Evolutionary conservation across 1,139 yeast species (phyloP), one percentile per base, ranked within the genome.

Genomic region (Hemisphaericaspora subhashii): DNA sequence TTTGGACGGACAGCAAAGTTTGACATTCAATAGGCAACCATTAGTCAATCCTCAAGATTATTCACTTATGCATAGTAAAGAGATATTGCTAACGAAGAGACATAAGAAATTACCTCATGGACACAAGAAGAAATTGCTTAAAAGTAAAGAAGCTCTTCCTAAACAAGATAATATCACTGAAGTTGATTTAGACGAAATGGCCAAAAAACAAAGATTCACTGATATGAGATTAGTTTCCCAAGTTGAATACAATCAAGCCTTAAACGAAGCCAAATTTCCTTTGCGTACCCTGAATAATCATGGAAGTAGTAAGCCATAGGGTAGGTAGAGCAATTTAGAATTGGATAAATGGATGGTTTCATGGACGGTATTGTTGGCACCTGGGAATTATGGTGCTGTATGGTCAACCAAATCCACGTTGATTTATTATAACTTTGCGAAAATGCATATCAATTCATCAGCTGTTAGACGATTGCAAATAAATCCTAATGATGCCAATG

Each of bases 271-370:
- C 46, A 67, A 62, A 32, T n/a, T n/a, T n/a, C n/a, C n/a, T n/a
- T n/a, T n/a, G n/a, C n/a, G n/a, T n/a, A n/a, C n/a, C n/a, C n/a
- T n/a, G n/a, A n/a, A n/a, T n/a, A n/a, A n/a, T n/a, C n/a, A n/a
- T n/a, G n/a, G n/a, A n/a, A n/a, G n/a, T n/a, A n/a, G n/a, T n/a
- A n/a, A n/a, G n/a, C n/a, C n/a, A n/a, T n/a, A n/a, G n/a, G n/a
- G n/a, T n/a, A n/a, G n/a, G n/a, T 78, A 77, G 48, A 74, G 81
- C 14, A 83, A 83, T 55, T 62, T 83, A 44, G 86, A 82, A 42
- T 60, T 83, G 32, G 88, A 83, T 51, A 81, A 77, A 55, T 83
- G 89, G 89, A 83, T 83, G 88, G 87, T 83, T 7, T 81, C 84
- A 11, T 83, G 89, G 89, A 81, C 89, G 0, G 86, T 83, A 8